phyloP scores from a whole-genome alignment of 306 rosid species.

The Gleditsia sinensis region DNA sequence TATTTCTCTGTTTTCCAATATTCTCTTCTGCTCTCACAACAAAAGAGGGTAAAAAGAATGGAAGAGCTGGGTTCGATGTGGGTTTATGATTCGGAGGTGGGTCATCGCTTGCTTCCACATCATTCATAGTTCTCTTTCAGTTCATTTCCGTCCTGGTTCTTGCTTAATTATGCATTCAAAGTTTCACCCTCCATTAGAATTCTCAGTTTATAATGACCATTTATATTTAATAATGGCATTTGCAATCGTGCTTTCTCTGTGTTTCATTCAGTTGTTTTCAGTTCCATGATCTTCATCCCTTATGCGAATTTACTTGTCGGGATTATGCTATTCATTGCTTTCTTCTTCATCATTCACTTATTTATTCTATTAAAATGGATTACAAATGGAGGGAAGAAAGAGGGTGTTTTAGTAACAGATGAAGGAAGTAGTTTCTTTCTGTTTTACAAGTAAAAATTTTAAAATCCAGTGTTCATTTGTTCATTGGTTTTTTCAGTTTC shows the following conservation, averaged over 20 bases:
- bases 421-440: background rate
- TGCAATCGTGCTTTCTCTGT: slow-evolving; percentile 29
- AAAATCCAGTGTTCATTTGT: too few relatives aligned
- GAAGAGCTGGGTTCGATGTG: slow-evolving; percentile 57
- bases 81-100: slow-evolving; percentile 57
- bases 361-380: background rate
- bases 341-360: background rate
- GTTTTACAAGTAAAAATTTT: background rate
- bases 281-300: slow-evolving; percentile 8
- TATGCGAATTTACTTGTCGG: background rate
- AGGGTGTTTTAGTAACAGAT: too few relatives aligned
- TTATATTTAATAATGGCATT: slow-evolving; percentile 19
- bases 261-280: slow-evolving; percentile 13
- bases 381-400: too few relatives aligned
- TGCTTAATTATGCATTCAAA: background rate
- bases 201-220: slow-evolving; percentile 12
- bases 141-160: background rate
- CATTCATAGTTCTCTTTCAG: background rate
- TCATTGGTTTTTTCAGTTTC: too few relatives aligned
- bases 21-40: slow-evolving; percentile 9
- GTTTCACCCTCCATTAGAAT: background rate
- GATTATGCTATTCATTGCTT: background rate
- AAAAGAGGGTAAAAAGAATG: slow-evolving; percentile 44
- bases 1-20: background rate
- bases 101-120: slow-evolving; percentile 9